Evolutionary conservation across 116 monocot genomes (phyloP).

Genomic region (Trichopus zeylanicus): DNA sequence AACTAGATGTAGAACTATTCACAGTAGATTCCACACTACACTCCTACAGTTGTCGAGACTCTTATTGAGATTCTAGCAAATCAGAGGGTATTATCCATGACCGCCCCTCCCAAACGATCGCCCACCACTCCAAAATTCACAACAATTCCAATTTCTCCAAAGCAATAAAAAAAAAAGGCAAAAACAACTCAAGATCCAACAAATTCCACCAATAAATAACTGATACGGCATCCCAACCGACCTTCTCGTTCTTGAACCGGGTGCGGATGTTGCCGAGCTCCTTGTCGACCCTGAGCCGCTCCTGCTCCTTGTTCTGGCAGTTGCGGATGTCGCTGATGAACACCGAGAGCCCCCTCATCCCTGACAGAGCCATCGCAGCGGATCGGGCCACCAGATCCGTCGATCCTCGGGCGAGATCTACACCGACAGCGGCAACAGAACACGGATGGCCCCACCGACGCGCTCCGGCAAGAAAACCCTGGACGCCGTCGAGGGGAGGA

Average conservation of each 20-base stretch:
- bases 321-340: slow-evolving; percentile 95
- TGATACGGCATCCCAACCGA: neutral
- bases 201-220: too few species aligned
- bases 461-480: neutral
- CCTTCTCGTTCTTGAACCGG: slow-evolving; percentile 94
- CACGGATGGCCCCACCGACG: neutral
- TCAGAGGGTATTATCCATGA: too few species aligned
- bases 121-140: neutral
- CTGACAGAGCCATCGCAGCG: slow-evolving; percentile 69
- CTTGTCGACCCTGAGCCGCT: slow-evolving; percentile 90
- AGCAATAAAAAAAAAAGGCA: neutral
- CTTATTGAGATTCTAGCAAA: too few species aligned
- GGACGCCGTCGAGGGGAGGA: neutral
- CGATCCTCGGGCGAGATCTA: neutral
- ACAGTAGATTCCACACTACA: too few species aligned
- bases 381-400: neutral
- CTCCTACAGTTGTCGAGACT: too few species aligned
- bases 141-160: neutral
- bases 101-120: too few species aligned
- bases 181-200: neutral
- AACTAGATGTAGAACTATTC: too few species aligned
- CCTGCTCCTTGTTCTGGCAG: slow-evolving; percentile 96
- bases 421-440: neutral
- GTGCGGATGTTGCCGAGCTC: slow-evolving; percentile 94
- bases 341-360: slow-evolving; percentile 95